Evolutionary conservation across 106 monocot species (phyloP).

Genomic region (Dendrobium huoshanense): DNA sequence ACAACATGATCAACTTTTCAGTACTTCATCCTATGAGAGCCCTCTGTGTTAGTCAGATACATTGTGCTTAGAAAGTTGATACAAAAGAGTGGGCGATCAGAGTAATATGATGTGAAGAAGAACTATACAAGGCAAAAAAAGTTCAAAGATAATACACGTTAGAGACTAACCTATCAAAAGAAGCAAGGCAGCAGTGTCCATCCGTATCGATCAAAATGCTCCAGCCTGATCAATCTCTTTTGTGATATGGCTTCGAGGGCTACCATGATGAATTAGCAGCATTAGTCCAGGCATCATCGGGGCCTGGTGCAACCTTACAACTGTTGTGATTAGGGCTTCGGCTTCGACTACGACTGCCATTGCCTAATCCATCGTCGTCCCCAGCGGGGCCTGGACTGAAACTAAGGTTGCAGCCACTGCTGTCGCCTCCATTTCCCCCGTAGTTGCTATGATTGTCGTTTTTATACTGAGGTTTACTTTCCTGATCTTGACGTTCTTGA

Average conservation of each 20-base stretch:
- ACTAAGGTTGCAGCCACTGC: slow-evolving; percentile 1
- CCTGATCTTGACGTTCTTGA: not conserved
- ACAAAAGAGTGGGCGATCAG: not conserved
- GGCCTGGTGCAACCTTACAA: not conserved
- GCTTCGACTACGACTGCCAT: not conserved
- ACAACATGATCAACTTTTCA: not conserved
- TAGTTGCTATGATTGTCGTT: not conserved
- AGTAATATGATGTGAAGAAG: not conserved
- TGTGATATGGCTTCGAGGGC: not conserved
- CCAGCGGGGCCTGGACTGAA: not conserved
- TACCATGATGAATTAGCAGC: not conserved
- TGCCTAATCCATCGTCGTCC: not conserved
- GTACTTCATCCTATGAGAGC: not conserved
- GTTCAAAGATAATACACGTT: not conserved
- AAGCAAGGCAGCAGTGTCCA: too few species aligned
- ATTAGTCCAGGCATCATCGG: not conserved
- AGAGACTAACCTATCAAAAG: not conserved
- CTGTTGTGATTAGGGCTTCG: not conserved
- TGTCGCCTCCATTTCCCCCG: not conserved
- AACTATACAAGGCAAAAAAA: not conserved
- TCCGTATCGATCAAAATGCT: not conserved
- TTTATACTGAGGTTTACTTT: not conserved
- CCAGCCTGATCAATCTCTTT: not conserved
- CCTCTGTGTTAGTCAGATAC: not conserved
- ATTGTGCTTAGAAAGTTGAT: not conserved